Evolutionary conservation across 495 filamentous ascomycete species (phyloP).

Genomic region (Trichodelitschia bisporula): DNA sequence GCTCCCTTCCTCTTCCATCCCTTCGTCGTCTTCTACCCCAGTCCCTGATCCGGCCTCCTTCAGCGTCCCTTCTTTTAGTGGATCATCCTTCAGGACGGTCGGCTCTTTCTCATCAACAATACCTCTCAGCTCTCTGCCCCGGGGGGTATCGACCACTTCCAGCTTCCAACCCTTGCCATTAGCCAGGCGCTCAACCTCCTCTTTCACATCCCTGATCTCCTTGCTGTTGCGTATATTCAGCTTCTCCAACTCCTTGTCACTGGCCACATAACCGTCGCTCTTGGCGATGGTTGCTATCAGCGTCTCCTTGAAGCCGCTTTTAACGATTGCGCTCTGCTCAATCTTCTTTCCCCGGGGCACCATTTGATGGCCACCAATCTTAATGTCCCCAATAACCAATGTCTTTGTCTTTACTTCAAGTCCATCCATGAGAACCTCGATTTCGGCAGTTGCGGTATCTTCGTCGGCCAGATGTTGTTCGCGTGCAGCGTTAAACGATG

Average conservation of each 20-base stretch:
- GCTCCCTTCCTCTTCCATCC: background rate
- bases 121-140: constrained; percentile 21
- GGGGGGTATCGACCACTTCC: constrained; percentile 32
- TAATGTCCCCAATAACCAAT: constrained; percentile 30
- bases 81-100: too few relatives aligned
- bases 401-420: constrained; percentile 11
- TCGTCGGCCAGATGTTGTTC: background rate
- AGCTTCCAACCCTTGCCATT: constrained; percentile 30
- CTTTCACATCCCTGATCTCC: constrained; percentile 35
- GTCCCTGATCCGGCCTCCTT: too few relatives aligned
- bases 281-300: constrained; percentile 20
- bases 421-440: constrained; percentile 10
- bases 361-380: constrained; percentile 32
- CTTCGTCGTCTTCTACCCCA: background rate
- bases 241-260: constrained; percentile 37
- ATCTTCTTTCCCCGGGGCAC: constrained; percentile 29
- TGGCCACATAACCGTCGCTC: constrained; percentile 22
- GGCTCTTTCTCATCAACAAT: constrained; percentile 29
- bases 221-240: constrained; percentile 38
- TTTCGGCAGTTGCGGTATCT: constrained; percentile 1
- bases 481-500: background rate
- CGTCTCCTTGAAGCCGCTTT: constrained; percentile 22
- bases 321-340: constrained; percentile 29
- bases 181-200: constrained; percentile 26
- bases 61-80: too few relatives aligned